These are phyloP conservation scores for Austropuccinia psidii DNA, from an alignment of 1,284 basidiomycete genomes.

Conservation along the genomic window DNA sequence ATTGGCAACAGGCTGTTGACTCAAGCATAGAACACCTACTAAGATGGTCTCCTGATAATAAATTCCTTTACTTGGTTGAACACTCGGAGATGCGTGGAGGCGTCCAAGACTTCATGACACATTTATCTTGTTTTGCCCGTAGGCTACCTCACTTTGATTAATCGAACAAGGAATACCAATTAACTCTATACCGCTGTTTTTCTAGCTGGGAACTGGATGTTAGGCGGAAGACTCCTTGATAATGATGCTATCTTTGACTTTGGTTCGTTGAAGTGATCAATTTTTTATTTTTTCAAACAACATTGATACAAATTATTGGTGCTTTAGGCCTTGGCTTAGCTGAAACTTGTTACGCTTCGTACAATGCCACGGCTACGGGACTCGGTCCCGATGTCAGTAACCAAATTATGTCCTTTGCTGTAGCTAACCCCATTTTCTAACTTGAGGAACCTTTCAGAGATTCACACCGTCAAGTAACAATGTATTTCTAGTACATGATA, in stretches of 20 bases:
- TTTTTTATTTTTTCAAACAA: background rate
- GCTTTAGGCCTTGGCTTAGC: conserved; percentile 16
- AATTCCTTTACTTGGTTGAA: conserved; percentile 18
- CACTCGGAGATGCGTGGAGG: conserved; percentile 3
- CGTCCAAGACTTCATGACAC: background rate
- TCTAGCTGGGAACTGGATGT: conserved; percentile 33
- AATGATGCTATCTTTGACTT: conserved; percentile 20
- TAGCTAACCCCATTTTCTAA: background rate
- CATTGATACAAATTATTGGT: background rate
- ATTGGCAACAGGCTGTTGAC: conserved; percentile 26
- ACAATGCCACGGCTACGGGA: background rate
- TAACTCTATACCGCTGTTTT: background rate
- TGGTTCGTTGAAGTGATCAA: background rate
- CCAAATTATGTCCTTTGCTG: background rate
- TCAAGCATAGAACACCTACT: conserved; percentile 14
- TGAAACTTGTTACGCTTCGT: conserved; percentile 21
- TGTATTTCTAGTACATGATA: background rate
- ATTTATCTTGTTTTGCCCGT: conserved; percentile 28
- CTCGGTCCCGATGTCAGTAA: conserved; percentile 16
- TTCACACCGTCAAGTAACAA: background rate
- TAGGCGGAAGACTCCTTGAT: conserved; percentile 18
- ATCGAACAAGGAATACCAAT: background rate
- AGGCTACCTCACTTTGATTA: background rate
- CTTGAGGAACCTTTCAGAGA: background rate
- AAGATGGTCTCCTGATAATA: conserved; percentile 20